A percentile compares a stretch with the other conserved stretches of the same genome.
Conservation (phyloP, 2,329 filamentous ascomycete genomes). For the Xylaria sp. region DNA sequence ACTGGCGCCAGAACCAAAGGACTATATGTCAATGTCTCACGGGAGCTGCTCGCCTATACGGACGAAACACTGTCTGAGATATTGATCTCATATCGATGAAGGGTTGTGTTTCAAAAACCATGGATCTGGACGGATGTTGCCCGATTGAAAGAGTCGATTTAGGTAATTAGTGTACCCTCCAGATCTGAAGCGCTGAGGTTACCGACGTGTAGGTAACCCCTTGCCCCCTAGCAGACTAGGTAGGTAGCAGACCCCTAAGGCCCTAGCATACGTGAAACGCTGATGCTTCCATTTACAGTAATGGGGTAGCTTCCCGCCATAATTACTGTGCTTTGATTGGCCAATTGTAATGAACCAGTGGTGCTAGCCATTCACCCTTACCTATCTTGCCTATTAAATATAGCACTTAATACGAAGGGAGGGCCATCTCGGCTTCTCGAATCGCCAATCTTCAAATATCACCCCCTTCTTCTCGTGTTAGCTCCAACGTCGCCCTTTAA, state of each 20-base stretch:
- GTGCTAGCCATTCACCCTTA: conserved; percentile 14
- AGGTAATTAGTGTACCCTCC: no score
- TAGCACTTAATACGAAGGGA: conserved; percentile 10
- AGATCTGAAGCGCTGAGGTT: neutral
- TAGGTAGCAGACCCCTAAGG: neutral
- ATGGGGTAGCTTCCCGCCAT: conserved; percentile 3
- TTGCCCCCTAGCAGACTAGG: neutral
- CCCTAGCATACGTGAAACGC: conserved; percentile 31
- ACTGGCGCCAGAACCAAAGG: neutral
- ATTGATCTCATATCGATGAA: neutral
- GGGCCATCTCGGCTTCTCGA: conserved; percentile 1
- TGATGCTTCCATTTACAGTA: conserved; percentile 28
- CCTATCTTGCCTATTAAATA: conserved; percentile 27
- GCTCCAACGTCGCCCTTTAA: conserved; percentile 1
- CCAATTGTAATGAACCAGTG: conserved; percentile 1
- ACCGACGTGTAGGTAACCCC: conserved; percentile 1
- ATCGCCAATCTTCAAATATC: conserved; percentile 17
- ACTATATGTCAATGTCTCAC: neutral
- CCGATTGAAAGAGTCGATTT: no score
- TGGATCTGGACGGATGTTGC: neutral
- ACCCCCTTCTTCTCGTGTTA: conserved; percentile 5
- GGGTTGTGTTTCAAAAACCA: neutral
- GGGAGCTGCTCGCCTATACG: neutral
- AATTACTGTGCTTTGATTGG: conserved; percentile 17
- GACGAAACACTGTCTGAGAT: neutral